Percentiles rank a stretch among this genome's conserved stretches.
Conservation (phyloP, 2,329 filamentous ascomycete species). For the Venturia aucupariae region DNA sequence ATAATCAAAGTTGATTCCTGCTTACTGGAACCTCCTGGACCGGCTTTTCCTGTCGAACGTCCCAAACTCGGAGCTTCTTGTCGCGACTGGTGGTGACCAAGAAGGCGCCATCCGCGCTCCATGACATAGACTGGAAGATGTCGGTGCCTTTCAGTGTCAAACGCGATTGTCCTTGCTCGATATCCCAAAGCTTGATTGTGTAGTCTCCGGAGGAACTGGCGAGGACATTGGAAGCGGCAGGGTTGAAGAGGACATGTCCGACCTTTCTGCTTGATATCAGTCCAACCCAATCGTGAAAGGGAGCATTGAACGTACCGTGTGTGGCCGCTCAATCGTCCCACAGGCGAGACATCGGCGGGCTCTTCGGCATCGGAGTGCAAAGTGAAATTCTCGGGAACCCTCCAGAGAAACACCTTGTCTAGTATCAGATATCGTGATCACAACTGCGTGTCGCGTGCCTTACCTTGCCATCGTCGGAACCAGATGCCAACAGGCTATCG, state of each 20-base stretch:
- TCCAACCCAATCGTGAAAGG: not conserved
- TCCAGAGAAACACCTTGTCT: constrained; percentile 72
- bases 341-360: constrained; percentile 68
- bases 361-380: constrained; percentile 78
- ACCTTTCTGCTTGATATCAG: constrained; percentile 60
- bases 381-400: constrained; percentile 81
- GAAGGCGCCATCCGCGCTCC: constrained; percentile 81
- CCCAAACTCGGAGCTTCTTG: constrained; percentile 97
- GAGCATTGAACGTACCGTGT: constrained; percentile 52
- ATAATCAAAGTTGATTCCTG: not conserved
- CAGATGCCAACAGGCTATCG: constrained; percentile 83
- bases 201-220: constrained; percentile 93
- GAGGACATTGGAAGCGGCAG: constrained; percentile 87
- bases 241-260: constrained; percentile 96
- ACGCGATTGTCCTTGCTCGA: constrained; percentile 65
- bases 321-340: constrained; percentile 77
- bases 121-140: constrained; percentile 90
- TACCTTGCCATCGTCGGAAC: constrained; percentile 87
- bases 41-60: constrained; percentile 84
- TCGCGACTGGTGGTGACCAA: constrained; percentile 90
- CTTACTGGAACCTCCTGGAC: constrained; percentile 60
- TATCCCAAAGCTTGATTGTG: constrained; percentile 92
- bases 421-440: constrained; percentile 20
- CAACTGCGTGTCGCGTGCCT: constrained; percentile 38
- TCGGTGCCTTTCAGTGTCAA: constrained; percentile 77